These are phyloP conservation scores for Spergularia marina DNA, from an alignment of 148 eudicot genomes.

Conservation along the genomic window DNA sequence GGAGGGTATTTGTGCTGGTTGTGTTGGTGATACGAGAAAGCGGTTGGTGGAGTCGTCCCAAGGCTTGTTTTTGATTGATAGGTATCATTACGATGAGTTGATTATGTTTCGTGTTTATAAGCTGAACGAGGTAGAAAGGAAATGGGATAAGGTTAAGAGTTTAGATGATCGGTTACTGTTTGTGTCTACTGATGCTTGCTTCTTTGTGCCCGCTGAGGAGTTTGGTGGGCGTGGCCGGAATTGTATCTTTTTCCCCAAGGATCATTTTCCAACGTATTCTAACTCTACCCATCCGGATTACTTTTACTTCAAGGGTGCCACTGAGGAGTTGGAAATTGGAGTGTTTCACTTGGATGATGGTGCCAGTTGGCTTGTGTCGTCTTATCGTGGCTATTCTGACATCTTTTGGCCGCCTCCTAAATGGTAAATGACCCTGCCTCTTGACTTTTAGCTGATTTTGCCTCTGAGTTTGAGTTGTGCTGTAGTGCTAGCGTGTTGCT, in stretches of 20 bases:
- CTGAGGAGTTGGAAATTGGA: background rate
- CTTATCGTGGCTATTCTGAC: constrained; percentile 15
- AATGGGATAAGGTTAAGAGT: background rate
- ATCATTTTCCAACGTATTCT: background rate
- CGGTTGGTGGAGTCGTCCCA: constrained; percentile 17
- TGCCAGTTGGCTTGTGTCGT: background rate
- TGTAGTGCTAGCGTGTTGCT: too few relatives aligned
- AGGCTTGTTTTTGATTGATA: background rate
- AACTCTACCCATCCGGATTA: background rate
- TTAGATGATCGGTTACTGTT: constrained; percentile 8
- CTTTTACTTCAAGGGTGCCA: background rate
- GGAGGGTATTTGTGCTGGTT: background rate
- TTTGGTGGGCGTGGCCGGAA: background rate
- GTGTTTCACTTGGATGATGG: constrained; percentile 9
- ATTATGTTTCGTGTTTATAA: background rate
- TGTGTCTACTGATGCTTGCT: constrained; percentile 13
- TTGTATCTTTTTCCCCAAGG: constrained; percentile 1
- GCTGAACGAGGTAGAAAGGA: constrained; percentile 2
- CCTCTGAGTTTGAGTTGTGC: too few relatives aligned
- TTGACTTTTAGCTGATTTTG: too few relatives aligned
- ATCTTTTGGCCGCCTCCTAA: constrained; percentile 18
- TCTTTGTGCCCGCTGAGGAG: constrained; percentile 2
- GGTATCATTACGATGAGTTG: background rate
- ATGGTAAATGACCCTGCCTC: background rate
- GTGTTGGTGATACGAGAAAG: constrained; percentile 8